Conservation (phyloP, 2,329 filamentous ascomycete species). For the Alternaria infectoria region DNA sequence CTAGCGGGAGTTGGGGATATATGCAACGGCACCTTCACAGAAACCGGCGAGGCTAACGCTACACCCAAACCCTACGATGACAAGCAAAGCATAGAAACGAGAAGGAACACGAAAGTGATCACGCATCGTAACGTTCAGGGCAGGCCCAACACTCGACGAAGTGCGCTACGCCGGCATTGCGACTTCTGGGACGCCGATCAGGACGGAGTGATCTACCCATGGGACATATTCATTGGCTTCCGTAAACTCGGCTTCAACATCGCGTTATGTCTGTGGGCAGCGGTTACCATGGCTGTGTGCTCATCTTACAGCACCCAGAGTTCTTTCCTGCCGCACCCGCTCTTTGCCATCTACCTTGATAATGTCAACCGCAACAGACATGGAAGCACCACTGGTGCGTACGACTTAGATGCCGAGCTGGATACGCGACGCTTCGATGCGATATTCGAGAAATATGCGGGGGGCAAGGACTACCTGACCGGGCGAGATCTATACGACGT, state of each 20-base stretch:
- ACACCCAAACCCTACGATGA: background rate
- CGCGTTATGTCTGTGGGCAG: constrained; percentile 22
- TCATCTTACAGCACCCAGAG: constrained; percentile 22
- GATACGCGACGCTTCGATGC: constrained; percentile 22
- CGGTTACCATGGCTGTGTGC: constrained; percentile 19
- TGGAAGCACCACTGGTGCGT: constrained; percentile 25
- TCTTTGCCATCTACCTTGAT: constrained; percentile 24
- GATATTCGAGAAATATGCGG: constrained; percentile 24
- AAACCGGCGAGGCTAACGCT: background rate
- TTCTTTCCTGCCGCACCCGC: constrained; percentile 19
- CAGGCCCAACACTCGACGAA: constrained; percentile 7
- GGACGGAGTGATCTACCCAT: constrained; percentile 23
- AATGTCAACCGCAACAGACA: constrained; percentile 23
- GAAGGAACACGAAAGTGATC: background rate
- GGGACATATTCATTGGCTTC: constrained; percentile 26
- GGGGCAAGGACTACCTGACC: constrained; percentile 18
- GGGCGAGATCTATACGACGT: constrained; percentile 13
- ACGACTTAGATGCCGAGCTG: constrained; percentile 22
- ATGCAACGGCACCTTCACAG: background rate
- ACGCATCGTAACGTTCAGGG: background rate
- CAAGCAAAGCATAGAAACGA: background rate
- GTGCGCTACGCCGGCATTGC: constrained; percentile 20
- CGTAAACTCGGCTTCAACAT: constrained; percentile 20
- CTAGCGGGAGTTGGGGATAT: constrained; percentile 12
- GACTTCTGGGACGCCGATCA: constrained; percentile 25